Base-by-base conservation (phyloP, 202 grass and related monocot genomes). In the Musa balbisiana region DNA sequence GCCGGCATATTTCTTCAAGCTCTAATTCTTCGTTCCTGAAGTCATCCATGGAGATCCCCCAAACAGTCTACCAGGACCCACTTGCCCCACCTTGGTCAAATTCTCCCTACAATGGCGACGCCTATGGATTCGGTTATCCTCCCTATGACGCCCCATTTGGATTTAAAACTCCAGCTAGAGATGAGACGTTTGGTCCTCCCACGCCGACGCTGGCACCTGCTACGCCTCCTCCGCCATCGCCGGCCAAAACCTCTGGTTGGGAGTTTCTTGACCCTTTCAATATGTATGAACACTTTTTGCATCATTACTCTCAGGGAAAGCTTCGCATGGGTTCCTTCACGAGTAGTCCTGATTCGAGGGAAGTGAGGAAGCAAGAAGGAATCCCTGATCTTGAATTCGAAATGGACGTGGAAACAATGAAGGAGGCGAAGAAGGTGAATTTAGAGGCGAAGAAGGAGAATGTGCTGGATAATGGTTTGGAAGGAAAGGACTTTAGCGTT, bases 301-400 rank as follows among this genome's bases (percentile, higher is more conserved):
- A 72, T 0, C 75, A 83, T 55, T 89, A 89, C 73, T 17, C 75
- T 19, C 16, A 17, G 10, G 63, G 64, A 69, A 89, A 73, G 53
- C 78, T 76, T 49, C 64, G 29, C 20, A 51, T 49, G 10, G 22
- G 23, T 73, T 78, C 88, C 82, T 77, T 73, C 73, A 12, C 27
- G 52, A 64, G 54, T 49, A 90, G 88, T 83, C 90, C 94, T 71
- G 87, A 87, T 64, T 87, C 83, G 49, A 65, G 78, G 58, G 90
- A 86, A 24, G 50, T 98, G 50, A 83, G 87, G 85, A 81, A 83
- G 87, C 77, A 84, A 87, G 94, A 98, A 82, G 94, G 91, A 10
- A 92, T 98, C 21, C 94, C 91, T 56, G 91, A 98, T 43, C 87
- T 98, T 14, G 94, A 98, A 74, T 87, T 89, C 73, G 94, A 98